phyloP scores from a whole-genome alignment of 495 filamentous ascomycete species.

The Penicillium angulare region DNA sequence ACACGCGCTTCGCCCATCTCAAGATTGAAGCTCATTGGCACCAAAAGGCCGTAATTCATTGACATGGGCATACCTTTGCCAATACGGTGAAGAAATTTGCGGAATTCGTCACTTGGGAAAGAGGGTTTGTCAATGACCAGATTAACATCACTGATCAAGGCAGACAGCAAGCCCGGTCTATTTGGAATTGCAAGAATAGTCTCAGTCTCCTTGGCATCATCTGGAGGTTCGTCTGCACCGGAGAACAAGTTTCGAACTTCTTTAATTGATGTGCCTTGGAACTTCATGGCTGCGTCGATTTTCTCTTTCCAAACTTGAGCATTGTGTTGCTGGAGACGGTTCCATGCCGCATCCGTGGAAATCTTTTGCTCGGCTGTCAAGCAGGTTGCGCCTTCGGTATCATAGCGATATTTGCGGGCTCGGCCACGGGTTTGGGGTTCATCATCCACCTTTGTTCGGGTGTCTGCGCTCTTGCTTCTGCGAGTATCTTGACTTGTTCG shows the following conservation, averaged over 20 bases:
- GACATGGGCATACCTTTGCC: slow-evolving; percentile 94
- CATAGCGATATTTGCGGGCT: slow-evolving; percentile 65
- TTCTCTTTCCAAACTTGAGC: slow-evolving; percentile 89
- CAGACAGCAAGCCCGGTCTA: slow-evolving; percentile 78
- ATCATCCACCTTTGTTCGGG: slow-evolving; percentile 32
- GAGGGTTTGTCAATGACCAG: slow-evolving; percentile 89
- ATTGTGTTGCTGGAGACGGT: slow-evolving; percentile 75
- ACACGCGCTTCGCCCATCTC: slow-evolving; percentile 89
- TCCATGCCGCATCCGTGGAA: slow-evolving; percentile 68
- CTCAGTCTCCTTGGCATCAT: slow-evolving; percentile 79
- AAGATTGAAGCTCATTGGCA: slow-evolving; percentile 87
- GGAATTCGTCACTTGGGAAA: slow-evolving; percentile 77
- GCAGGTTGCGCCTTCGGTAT: slow-evolving; percentile 68
- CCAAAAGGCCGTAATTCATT: slow-evolving; percentile 82
- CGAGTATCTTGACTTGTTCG: slow-evolving; percentile 41
- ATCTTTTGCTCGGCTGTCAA: slow-evolving; percentile 69
- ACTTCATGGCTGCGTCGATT: slow-evolving; percentile 71
- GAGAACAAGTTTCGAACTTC: slow-evolving; percentile 80
- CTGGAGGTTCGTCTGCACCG: slow-evolving; percentile 76
- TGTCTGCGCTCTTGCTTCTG: slow-evolving; percentile 56
- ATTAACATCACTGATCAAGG: slow-evolving; percentile 80
- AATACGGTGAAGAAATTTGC: slow-evolving; percentile 78
- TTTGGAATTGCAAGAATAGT: slow-evolving; percentile 83
- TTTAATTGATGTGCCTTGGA: slow-evolving; percentile 69
- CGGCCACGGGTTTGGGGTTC: slow-evolving; percentile 27